phyloP scores from a whole-genome alignment of 139 green algal genomes.

The Trebouxia sp. region DNA sequence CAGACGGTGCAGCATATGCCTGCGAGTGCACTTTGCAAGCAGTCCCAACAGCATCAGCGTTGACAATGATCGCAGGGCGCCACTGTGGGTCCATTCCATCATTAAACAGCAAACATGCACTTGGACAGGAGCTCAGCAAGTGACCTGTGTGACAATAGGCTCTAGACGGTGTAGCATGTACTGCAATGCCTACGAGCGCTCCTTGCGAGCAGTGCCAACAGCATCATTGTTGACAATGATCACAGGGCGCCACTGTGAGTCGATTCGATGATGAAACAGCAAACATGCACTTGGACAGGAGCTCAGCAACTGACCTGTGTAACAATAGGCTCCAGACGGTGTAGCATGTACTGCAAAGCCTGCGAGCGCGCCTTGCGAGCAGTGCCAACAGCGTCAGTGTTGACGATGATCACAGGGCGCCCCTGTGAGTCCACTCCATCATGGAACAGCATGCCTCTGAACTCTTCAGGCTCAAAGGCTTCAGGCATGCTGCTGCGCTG shows the following conservation, averaged over 20 bases:
- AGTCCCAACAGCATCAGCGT: conserved; percentile 64
- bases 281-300: neutral
- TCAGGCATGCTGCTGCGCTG: neutral
- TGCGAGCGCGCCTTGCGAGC: conserved; percentile 38
- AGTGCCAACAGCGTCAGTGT: conserved; percentile 64
- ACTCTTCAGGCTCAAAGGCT: conserved; percentile 33
- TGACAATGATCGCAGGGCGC: conserved; percentile 74
- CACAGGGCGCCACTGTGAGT: conserved; percentile 69
- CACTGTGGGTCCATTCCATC: conserved; percentile 61
- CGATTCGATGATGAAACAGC: conserved; percentile 37
- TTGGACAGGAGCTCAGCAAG: neutral
- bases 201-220: conserved; percentile 44
- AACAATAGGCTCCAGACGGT: conserved; percentile 65
- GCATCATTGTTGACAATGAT: conserved; percentile 72
- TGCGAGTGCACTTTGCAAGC: conserved; percentile 36
- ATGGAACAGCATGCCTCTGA: conserved; percentile 40
- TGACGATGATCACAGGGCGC: conserved; percentile 76
- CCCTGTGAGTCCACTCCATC: conserved; percentile 71
- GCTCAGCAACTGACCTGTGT: conserved; percentile 31
- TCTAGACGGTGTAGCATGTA: conserved; percentile 56
- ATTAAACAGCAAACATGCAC: neutral
- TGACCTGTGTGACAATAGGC: conserved; percentile 60
- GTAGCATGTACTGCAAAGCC: conserved; percentile 53
- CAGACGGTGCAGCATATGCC: conserved; percentile 55
- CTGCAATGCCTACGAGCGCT: conserved; percentile 48